Base-by-base conservation (phyloP, 306 rosid species). In the Gleditsia sinensis region DNA sequence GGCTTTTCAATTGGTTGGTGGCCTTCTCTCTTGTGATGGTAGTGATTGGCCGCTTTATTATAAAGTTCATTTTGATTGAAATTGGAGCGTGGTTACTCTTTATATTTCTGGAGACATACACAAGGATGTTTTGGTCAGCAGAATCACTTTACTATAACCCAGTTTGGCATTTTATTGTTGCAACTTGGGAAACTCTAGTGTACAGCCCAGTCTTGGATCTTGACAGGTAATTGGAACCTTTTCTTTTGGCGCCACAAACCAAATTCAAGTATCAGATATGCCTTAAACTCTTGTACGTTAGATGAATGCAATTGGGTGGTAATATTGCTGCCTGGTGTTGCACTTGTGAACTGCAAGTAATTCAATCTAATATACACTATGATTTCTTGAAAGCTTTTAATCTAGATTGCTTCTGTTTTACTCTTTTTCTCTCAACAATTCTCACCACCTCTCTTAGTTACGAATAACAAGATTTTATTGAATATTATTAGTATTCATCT, bases 1-100 rank as follows among this genome's bases (percentile, higher is more conserved):
- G 90, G 71, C 95, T 94, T 76, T 94, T 91, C 86, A 94, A 90
- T 88, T 91, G 98, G 98, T 71, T 91, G 95, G 98, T 94, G 80
- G 89, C 91, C 69, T 94, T 91, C 87, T 90, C 98, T 37, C 89
- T 94, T 56, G 87, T 82, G 65, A 90, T 91, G 97, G 97, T 94
- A 48, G 96, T 87, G 43, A 83, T 94, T 50, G 97, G 98, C 53
- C 91, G 98, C 76, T 91, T 94, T 70, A 60, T 94, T 59, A 71
- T 92, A 58, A 91, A 92, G 82, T 91, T 90, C 80, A 60, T 91
- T 51, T 77, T 94, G 86, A 72, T 94, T 20, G 97, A 94, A 86
- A 82, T 94, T 37, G 97, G 93, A 75, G 97, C 93, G 8, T 94
- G 98, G 98, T 54, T 85, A 40, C 94, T 94, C 77, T 94, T 94